Evolutionary conservation across 2,329 filamentous ascomycete genomes (phyloP).

Genomic region (Aspergillus proliferans): DNA sequence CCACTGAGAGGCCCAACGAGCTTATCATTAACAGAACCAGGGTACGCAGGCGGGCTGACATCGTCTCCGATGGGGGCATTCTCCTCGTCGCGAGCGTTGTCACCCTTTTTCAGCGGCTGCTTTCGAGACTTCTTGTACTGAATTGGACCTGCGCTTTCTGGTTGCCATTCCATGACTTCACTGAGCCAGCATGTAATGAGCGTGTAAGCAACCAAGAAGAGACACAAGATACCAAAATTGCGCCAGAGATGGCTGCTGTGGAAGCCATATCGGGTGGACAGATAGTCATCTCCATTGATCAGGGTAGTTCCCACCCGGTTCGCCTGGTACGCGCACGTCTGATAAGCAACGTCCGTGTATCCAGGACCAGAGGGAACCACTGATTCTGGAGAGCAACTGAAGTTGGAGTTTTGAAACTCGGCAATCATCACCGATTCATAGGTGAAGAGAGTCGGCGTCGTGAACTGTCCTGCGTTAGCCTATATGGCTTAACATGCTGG

Average conservation of each 20-base stretch:
- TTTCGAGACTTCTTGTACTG: conserved; percentile 58
- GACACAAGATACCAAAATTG: conserved; percentile 69
- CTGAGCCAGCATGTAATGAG: conserved; percentile 60
- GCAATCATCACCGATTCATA: conserved; percentile 61
- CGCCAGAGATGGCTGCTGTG: conserved; percentile 55
- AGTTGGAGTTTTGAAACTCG: conserved; percentile 51
- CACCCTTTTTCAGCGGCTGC: conserved; percentile 5
- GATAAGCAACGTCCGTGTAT: conserved; percentile 44
- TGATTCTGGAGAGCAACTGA: conserved; percentile 51
- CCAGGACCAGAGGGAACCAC: conserved; percentile 52
- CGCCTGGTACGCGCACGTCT: conserved; percentile 54
- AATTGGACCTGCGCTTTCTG: conserved; percentile 55
- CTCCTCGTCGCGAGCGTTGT: conserved; percentile 17
- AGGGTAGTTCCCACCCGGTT: conserved; percentile 43
- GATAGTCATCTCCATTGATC: conserved; percentile 49
- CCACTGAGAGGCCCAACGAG: conserved; percentile 35
- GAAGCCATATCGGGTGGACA: conserved; percentile 46
- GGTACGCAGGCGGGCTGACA: conserved; percentile 11
- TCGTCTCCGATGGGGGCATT: conserved; percentile 20
- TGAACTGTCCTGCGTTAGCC: conserved; percentile 30
- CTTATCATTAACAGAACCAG: conserved; percentile 16
- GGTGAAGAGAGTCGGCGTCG: conserved; percentile 47
- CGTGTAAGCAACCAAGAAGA: conserved; percentile 65
- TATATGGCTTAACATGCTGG: neutral
- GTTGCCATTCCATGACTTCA: conserved; percentile 57